Conservation (phyloP, 2,329 filamentous ascomycete genomes). For the Lecanicillium sp. region DNA sequence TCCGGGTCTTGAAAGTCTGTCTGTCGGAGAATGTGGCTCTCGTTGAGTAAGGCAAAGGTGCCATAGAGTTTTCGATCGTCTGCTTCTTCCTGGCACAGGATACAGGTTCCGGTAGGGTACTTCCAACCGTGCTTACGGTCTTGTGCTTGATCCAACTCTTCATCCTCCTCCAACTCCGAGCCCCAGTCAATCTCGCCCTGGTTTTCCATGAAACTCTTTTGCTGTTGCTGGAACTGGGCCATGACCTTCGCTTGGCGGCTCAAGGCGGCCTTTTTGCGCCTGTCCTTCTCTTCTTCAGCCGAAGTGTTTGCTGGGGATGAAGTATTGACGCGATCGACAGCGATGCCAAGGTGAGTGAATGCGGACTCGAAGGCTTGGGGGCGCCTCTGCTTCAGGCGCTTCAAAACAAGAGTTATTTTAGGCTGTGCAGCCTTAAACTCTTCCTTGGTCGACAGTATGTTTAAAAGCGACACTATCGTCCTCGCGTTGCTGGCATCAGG, state of each 20-base stretch:
- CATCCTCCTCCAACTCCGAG: slow-evolving; percentile 64
- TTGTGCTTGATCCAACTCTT: slow-evolving; percentile 57
- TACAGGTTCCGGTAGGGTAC: slow-evolving; percentile 88
- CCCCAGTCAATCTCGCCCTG: slow-evolving; percentile 87
- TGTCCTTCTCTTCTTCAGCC: slow-evolving; percentile 64
- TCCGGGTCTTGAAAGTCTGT: slow-evolving; percentile 77
- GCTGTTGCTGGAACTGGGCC: slow-evolving; percentile 96
- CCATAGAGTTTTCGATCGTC: slow-evolving; percentile 84
- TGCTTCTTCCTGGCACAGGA: slow-evolving; percentile 92
- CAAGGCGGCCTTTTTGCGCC: slow-evolving; percentile 83
- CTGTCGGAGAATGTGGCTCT: slow-evolving; percentile 79
- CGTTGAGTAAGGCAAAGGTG: slow-evolving; percentile 81
- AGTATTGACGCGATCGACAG: slow-evolving; percentile 72
- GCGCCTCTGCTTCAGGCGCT: slow-evolving; percentile 75
- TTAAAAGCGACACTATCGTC: slow-evolving; percentile 57
- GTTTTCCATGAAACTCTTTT: slow-evolving; percentile 86
- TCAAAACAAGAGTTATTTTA: slow-evolving; percentile 76
- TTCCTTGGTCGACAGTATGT: slow-evolving; percentile 55
- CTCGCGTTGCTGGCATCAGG: slow-evolving; percentile 45
- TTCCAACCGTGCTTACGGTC: slow-evolving; percentile 65
- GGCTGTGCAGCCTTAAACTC: slow-evolving; percentile 76
- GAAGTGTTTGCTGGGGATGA: slow-evolving; percentile 66
- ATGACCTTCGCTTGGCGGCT: slow-evolving; percentile 90
- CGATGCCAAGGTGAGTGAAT: slow-evolving; percentile 54
- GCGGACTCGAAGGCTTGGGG: slow-evolving; percentile 64